Evolutionary conservation across 768 basidiomycete genomes (phyloP).

Genomic region (Tulasnella sp.): DNA sequence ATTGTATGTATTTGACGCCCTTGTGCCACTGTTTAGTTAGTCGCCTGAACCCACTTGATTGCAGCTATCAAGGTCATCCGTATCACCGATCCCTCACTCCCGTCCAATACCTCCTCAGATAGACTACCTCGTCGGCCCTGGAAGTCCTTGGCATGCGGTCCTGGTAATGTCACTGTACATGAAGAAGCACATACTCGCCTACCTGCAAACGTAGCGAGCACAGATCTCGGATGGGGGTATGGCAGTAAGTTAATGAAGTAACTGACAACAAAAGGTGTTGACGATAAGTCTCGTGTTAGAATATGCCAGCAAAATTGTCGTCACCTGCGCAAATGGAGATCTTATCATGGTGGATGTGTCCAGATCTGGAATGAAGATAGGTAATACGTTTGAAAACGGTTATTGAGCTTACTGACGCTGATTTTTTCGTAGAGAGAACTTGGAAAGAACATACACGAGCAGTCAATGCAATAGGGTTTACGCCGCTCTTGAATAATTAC

Average conservation of each 20-base stretch:
- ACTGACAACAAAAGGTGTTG: not conserved
- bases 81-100: constrained; percentile 5
- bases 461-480: constrained; percentile 12
- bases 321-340: constrained; percentile 14
- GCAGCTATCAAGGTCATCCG: constrained; percentile 15
- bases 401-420: not conserved
- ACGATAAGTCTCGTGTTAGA: not conserved
- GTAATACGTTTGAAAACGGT: not conserved
- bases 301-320: constrained; percentile 15
- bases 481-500: constrained; percentile 3
- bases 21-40: not conserved
- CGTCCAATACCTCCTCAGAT: not conserved
- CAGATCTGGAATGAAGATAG: constrained; percentile 1
- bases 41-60: not conserved
- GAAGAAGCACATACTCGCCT: constrained; percentile 10
- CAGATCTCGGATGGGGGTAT: constrained; percentile 15
- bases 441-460: constrained; percentile 15
- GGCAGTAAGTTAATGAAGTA: constrained; percentile 6
- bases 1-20: constrained; percentile 8
- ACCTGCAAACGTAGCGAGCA: constrained; percentile 6
- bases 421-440: constrained; percentile 10
- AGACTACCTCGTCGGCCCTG: not conserved
- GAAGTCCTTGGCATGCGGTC: constrained; percentile 2
- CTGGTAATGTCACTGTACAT: constrained; percentile 5
- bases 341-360: constrained; percentile 13